Conservation (phyloP, 2,329 filamentous ascomycete genomes). For the Penicillium verrucosum region DNA sequence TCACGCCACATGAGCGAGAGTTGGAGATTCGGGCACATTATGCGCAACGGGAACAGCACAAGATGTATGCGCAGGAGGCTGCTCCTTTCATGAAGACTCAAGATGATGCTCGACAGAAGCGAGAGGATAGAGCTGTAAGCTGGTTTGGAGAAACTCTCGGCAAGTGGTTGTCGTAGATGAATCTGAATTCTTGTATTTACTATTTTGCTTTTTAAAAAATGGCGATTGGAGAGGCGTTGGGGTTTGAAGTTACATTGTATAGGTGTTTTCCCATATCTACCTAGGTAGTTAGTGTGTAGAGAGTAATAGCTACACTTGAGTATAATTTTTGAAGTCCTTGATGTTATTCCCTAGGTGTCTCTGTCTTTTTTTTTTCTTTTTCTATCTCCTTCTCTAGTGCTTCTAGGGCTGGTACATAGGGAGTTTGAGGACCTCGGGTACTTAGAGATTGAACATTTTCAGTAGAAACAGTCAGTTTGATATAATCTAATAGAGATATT, state of each 20-base stretch:
- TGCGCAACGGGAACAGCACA: slow-evolving; percentile 38
- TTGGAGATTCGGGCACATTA: slow-evolving; percentile 42
- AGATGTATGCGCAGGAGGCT: slow-evolving; percentile 37
- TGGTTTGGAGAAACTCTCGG: slow-evolving; percentile 47
- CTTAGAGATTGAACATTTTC: neutral
- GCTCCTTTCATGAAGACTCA: slow-evolving; percentile 37
- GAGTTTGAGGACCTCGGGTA: neutral
- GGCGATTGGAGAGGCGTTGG: slow-evolving; percentile 2
- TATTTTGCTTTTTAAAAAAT: neutral
- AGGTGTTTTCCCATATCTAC: neutral
- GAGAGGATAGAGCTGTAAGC: slow-evolving; percentile 38
- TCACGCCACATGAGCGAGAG: slow-evolving; percentile 48
- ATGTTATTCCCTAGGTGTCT: too few species aligned
- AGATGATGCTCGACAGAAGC: slow-evolving; percentile 36
- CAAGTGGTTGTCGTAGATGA: slow-evolving; percentile 37
- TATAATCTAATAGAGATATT: neutral
- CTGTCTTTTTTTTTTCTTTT: neutral
- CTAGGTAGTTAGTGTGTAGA: neutral
- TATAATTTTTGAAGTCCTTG: neutral
- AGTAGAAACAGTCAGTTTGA: neutral
- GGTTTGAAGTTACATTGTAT: neutral
- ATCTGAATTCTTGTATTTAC: neutral
- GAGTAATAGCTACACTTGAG: neutral
- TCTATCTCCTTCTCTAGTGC: neutral
- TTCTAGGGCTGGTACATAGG: neutral